Conservation (phyloP, 257 asterid species). For the Nicotiana paniculata region DNA sequence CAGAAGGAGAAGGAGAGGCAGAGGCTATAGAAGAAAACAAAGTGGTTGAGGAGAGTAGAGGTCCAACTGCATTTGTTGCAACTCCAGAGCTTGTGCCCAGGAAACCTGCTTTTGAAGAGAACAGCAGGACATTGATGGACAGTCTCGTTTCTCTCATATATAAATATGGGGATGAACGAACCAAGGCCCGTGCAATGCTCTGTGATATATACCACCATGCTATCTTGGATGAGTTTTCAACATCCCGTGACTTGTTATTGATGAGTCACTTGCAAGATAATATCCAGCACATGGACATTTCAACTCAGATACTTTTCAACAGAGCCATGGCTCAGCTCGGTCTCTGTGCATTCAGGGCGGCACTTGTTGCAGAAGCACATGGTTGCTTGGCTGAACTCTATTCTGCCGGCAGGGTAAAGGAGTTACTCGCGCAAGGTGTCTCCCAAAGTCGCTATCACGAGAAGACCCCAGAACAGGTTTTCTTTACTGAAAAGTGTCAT, state of each 20-base stretch:
- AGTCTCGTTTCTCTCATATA: conserved; percentile 71
- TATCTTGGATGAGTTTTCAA: conserved; percentile 69
- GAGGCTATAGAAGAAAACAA: conserved; percentile 58
- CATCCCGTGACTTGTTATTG: conserved; percentile 78
- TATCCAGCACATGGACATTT: conserved; percentile 92
- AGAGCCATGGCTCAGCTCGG: conserved; percentile 98
- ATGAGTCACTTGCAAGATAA: conserved; percentile 98
- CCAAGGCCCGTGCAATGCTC: conserved; percentile 99
- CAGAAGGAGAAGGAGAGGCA: conserved; percentile 31
- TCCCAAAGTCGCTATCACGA: conserved; percentile 91
- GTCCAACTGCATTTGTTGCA: conserved; percentile 57
- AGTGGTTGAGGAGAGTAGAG: conserved; percentile 50
- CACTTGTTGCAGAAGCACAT: conserved; percentile 67
- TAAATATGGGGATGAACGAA: conserved; percentile 81
- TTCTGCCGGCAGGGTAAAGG: conserved; percentile 93
- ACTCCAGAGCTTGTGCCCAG: conserved; percentile 82
- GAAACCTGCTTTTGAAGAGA: conserved; percentile 76
- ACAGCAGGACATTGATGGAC: conserved; percentile 76
- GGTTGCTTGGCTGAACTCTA: conserved; percentile 84
- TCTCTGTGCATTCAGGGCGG: conserved; percentile 79
- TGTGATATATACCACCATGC: conserved; percentile 94
- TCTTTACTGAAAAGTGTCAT: background rate
- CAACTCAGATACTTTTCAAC: conserved; percentile 86
- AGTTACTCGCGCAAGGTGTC: conserved; percentile 91
- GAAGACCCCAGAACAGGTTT: conserved; percentile 96